phyloP scores from a whole-genome alignment of 805 yeast genomes.

The Wickerhamiella cacticola region DNA sequence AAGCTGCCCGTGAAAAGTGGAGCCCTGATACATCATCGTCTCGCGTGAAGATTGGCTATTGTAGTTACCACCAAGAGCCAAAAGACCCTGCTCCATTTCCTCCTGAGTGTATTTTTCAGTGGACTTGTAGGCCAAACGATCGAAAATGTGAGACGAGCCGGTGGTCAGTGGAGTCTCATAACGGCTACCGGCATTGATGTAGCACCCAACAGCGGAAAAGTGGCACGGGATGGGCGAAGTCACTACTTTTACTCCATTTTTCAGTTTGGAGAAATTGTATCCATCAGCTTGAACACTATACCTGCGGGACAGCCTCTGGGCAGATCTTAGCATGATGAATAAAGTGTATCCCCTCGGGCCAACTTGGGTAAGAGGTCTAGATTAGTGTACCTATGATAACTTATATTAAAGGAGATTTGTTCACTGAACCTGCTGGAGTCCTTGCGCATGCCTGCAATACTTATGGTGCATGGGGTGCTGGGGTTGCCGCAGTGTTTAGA shows the following conservation, averaged over 20 bases:
- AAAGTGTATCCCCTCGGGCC: no score
- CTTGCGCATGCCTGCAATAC: slow-evolving; percentile 75
- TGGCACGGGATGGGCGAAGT: slow-evolving; percentile 82
- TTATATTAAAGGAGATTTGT: slow-evolving; percentile 49
- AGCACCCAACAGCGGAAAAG: slow-evolving; percentile 81
- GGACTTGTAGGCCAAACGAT: slow-evolving; percentile 58
- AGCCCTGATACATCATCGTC: slow-evolving; percentile 83
- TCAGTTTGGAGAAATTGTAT: slow-evolving; percentile 34
- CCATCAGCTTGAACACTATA: slow-evolving; percentile 4
- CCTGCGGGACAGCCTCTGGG: not conserved
- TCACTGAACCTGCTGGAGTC: slow-evolving; percentile 34
- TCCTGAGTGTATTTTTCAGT: slow-evolving; percentile 35
- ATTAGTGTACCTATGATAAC: no score
- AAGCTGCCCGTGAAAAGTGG: slow-evolving; percentile 78
- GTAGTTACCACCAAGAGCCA: slow-evolving; percentile 81
- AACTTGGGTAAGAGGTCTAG: no score
- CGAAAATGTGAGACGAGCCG: slow-evolving; percentile 76
- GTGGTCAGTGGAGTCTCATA: slow-evolving; percentile 49
- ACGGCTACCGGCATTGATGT: slow-evolving; percentile 82
- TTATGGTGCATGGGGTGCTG: slow-evolving; percentile 75
- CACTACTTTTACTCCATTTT: slow-evolving; percentile 72
- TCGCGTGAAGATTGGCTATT: slow-evolving; percentile 90
- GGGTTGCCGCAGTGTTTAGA: slow-evolving; percentile 54
- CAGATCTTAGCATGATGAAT: slow-evolving; percentile 1
- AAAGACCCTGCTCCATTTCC: slow-evolving; percentile 63